Base-by-base conservation (phyloP, 331 rosid species). In the Quercus tomentella region DNA sequence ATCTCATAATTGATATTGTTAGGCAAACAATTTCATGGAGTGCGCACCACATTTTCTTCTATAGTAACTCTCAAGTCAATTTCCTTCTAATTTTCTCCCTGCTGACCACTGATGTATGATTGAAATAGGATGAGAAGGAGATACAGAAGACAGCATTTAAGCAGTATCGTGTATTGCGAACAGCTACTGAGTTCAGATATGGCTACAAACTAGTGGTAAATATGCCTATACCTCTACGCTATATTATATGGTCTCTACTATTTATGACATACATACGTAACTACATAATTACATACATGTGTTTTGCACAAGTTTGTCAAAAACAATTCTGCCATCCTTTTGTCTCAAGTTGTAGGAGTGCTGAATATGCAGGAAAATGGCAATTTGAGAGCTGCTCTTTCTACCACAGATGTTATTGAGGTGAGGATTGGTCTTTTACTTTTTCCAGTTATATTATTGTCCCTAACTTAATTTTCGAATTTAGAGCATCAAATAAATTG, bases 181-280 rank as follows among this genome's bases (percentile, higher is more conserved):
- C 87, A 26, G 97, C 96, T 72, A 90, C 93, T 45, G 91, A 91
- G 10, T 93, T 95, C 89, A 90, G 97, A 95, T 95, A 95, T 70
- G 99, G 99, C 92, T 96, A 96, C 93, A 96, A 96, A 82, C 81
- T 96, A 79, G 86, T 96, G 45, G 99, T 93, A 96, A 67, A 89
- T 86, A 80, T 37, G 84, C 78, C 20, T 83, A 65, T 31, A 73
- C 75, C 82, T 77, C 54, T 72, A 14, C 79, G 31, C 55, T 67
- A 72, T 33, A 20, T 1, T 4, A 22, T 28, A 30, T 16, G 23
- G 3, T 65, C 33, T 16, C 68, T 60, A 23, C 37, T 9, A 60
- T 1, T 60, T 23, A 23, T 11, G 66, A 22, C 66, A 23, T 60
- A 57, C 23, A 21, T 57, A 1, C 10, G 16, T 11, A 60, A 25